phyloP scores from a whole-genome alignment of 2,329 filamentous ascomycete genomes.

The Escovopsis weberi region DNA sequence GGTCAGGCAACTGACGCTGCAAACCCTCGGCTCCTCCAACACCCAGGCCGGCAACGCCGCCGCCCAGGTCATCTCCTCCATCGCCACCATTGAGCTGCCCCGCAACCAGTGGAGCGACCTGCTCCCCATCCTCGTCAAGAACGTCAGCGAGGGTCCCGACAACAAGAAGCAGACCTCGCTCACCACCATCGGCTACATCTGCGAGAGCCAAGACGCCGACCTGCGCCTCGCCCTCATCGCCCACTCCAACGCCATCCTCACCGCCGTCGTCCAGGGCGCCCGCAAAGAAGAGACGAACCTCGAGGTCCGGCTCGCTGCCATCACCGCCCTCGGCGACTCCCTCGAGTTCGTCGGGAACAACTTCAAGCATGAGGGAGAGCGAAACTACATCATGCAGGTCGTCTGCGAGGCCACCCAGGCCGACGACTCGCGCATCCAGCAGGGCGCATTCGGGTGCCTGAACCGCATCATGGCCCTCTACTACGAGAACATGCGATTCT shows the following conservation, averaged over 20 bases:
- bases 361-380: conserved; percentile 97
- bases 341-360: conserved; percentile 96
- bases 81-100: conserved; percentile 88
- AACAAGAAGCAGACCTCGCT: conserved; percentile 90
- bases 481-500: conserved; percentile 99
- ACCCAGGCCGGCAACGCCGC: conserved; percentile 74
- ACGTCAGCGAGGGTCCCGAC: conserved; percentile 74
- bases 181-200: conserved; percentile 95
- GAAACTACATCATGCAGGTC: conserved; percentile 99
- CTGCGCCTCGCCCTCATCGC: conserved; percentile 65
- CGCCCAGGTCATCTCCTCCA: conserved; percentile 88
- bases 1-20: conserved; percentile 81
- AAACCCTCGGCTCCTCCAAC: conserved; percentile 70
- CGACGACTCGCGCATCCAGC: conserved; percentile 78
- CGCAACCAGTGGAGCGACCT: conserved; percentile 87
- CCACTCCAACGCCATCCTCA: conserved; percentile 95
- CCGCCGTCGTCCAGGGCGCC: conserved; percentile 92
- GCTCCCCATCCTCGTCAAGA: conserved; percentile 78
- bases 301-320: conserved; percentile 84
- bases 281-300: conserved; percentile 87
- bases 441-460: conserved; percentile 89
- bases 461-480: conserved; percentile 98
- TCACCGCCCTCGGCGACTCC: conserved; percentile 87
- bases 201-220: conserved; percentile 84
- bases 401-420: conserved; percentile 98